Percentiles rank a stretch among this genome's conserved stretches.
These are phyloP conservation scores for Apiotrichum sp. DNA, from an alignment of 1,284 basidiomycete species.

Conservation along the genomic window DNA sequence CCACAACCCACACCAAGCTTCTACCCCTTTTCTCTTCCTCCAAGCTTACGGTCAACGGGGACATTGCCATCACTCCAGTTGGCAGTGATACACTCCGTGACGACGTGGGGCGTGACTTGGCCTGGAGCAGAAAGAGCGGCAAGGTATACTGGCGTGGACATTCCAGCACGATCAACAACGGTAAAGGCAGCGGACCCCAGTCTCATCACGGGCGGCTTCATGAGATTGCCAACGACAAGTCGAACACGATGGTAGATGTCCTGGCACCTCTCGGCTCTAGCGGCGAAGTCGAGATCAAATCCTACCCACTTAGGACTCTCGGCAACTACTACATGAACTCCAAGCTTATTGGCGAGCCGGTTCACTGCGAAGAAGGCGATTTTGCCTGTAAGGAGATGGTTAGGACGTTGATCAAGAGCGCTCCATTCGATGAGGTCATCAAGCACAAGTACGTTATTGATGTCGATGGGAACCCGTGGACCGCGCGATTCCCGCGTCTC, in stretches of 20 bases:
- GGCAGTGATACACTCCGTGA: slow-evolving; percentile 40
- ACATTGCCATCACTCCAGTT: slow-evolving; percentile 47
- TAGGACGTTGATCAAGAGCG: slow-evolving; percentile 42
- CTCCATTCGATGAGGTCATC: slow-evolving; percentile 38
- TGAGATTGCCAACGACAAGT: slow-evolving; percentile 39
- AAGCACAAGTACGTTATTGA: slow-evolving; percentile 48
- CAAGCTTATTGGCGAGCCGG: slow-evolving; percentile 41
- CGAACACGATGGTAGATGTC: slow-evolving; percentile 22
- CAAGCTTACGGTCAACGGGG: slow-evolving; percentile 42
- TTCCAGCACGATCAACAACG: slow-evolving; percentile 42
- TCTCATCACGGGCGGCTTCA: slow-evolving; percentile 46
- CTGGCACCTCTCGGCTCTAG: slow-evolving; percentile 33
- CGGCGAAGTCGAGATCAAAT: slow-evolving; percentile 35
- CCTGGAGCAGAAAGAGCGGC: slow-evolving; percentile 41
- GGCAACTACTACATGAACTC: slow-evolving; percentile 46
- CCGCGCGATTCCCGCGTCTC: slow-evolving; percentile 45
- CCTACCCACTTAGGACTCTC: slow-evolving; percentile 27
- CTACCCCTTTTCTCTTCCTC: slow-evolving; percentile 45
- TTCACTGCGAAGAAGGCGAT: slow-evolving; percentile 46
- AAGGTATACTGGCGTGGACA: slow-evolving; percentile 49
- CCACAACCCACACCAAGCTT: slow-evolving; percentile 45
- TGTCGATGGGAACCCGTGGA: slow-evolving; percentile 48
- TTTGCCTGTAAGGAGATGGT: slow-evolving; percentile 45
- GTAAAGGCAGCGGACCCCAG: slow-evolving; percentile 37
- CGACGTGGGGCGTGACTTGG: slow-evolving; percentile 43